Percentiles rank a stretch among this genome's conserved stretches.
These are phyloP conservation scores for Sequoia sempervirens DNA, from an alignment of 75 land plant species.

Conservation along the genomic window DNA sequence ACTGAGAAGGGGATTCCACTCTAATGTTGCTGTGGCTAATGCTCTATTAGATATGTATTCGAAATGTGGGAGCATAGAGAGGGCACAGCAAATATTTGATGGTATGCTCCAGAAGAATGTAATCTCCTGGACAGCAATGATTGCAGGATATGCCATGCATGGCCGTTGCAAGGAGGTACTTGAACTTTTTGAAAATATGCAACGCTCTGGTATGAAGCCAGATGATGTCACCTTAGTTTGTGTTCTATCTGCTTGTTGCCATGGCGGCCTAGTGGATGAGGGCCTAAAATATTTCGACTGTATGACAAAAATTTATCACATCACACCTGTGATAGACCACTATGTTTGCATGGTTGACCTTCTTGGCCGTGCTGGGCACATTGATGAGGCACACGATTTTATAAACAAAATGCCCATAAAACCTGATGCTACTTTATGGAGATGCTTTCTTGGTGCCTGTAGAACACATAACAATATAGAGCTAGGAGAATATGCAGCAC, in stretches of 20 bases:
- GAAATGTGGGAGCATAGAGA: constrained; percentile 20
- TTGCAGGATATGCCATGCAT: constrained; percentile 31
- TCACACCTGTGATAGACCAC: constrained; percentile 24
- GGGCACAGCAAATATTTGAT: constrained; percentile 15
- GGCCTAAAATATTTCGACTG: constrained; percentile 13
- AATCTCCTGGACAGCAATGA: constrained; percentile 27
- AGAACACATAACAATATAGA: constrained; percentile 12
- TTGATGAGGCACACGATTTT: constrained; percentile 23
- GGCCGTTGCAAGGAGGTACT: constrained; percentile 27
- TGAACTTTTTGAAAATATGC: constrained; percentile 24
- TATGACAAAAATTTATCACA: constrained; percentile 15
- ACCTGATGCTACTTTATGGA: constrained; percentile 23
- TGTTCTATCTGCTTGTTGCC: constrained; percentile 32
- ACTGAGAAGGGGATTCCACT: neutral
- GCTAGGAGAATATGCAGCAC: constrained; percentile 2
- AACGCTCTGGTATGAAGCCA: constrained; percentile 15
- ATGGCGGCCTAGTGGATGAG: constrained; percentile 26
- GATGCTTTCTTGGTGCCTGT: constrained; percentile 26
- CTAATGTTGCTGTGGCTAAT: constrained; percentile 11
- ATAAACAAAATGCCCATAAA: constrained; percentile 22
- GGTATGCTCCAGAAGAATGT: constrained; percentile 6
- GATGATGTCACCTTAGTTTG: constrained; percentile 35
- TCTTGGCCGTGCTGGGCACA: constrained; percentile 23
- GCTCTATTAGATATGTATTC: constrained; percentile 27
- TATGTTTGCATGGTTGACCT: constrained; percentile 27